These are phyloP conservation scores for Gynochthodes officinalis DNA, from an alignment of 257 asterid genomes.

Conservation along the genomic window DNA sequence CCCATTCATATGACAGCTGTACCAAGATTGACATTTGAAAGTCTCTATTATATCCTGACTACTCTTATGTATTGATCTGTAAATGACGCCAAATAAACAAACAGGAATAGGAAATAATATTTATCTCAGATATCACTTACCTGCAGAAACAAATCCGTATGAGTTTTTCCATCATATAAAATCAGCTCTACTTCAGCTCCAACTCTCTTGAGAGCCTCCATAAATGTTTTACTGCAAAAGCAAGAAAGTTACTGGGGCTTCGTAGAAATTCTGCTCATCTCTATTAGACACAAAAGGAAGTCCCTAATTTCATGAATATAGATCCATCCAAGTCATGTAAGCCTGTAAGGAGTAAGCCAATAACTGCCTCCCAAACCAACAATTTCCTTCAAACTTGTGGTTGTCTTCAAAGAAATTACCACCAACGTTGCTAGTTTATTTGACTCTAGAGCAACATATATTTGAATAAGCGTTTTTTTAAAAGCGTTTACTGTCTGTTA, in stretches of 20 bases:
- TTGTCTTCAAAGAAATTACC: not conserved
- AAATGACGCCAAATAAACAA: not conserved
- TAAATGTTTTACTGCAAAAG: constrained; percentile 64
- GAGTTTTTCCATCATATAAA: constrained; percentile 81
- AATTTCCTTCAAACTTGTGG: not conserved
- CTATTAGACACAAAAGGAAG: not conserved
- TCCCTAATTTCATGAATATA: not conserved
- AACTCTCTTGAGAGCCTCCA: constrained; percentile 41
- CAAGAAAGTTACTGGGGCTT: constrained; percentile 1
- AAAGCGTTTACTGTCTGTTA: not conserved
- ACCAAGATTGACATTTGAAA: not conserved
- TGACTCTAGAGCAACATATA: not conserved
- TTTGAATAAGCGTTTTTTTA: not conserved
- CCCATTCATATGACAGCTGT: not conserved
- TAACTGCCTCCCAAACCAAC: not conserved
- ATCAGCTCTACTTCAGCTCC: constrained; percentile 77
- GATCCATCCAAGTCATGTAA: not conserved
- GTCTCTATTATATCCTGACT: not conserved
- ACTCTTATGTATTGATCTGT: not conserved
- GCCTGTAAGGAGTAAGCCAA: not conserved
- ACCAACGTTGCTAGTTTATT: not conserved
- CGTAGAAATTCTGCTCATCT: not conserved
- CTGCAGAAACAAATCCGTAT: constrained; percentile 91
- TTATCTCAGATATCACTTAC: constrained; percentile 34
- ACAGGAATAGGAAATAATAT: not conserved